These are phyloP conservation scores for Ceriops decandra DNA, from an alignment of 345 rosid genomes.

Conservation along the genomic window DNA sequence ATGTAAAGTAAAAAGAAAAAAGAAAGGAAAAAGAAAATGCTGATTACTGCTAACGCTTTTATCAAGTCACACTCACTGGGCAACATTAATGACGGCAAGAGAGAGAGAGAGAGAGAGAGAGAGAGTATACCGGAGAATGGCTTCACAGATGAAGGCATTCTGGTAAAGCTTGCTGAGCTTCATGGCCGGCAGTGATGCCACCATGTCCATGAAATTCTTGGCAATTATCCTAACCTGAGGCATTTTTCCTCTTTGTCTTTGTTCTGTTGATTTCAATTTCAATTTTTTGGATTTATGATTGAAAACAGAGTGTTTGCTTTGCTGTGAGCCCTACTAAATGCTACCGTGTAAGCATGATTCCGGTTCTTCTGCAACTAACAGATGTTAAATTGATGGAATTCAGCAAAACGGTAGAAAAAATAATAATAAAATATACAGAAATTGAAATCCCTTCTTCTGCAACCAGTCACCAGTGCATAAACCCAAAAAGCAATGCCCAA, in stretches of 20 bases:
- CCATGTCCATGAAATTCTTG: constrained; percentile 97
- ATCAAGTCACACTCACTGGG: not conserved
- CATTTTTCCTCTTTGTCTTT: constrained; percentile 32
- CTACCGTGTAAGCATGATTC: too few species aligned
- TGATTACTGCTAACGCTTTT: too few species aligned
- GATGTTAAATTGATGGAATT: too few species aligned
- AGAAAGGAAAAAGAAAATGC: too few species aligned
- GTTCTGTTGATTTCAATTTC: too few species aligned
- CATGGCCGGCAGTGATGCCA: constrained; percentile 77
- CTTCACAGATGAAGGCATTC: constrained; percentile 83
- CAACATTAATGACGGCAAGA: not conserved
- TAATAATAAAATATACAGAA: not conserved
- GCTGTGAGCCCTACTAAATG: too few species aligned
- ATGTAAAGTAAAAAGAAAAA: not conserved
- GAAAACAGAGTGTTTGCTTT: not conserved
- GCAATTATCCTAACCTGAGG: constrained; percentile 87
- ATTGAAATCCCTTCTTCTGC: too few species aligned
- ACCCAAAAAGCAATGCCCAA: too few species aligned
- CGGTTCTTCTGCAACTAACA: too few species aligned
- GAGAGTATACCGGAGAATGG: constrained; percentile 72
- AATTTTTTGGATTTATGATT: not conserved
- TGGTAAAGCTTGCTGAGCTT: constrained; percentile 79
- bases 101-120: not conserved
- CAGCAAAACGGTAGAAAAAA: not conserved
- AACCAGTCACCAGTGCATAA: too few species aligned